A percentile compares a stretch with the other conserved stretches of the same genome.
phyloP scores from a whole-genome alignment of 805 yeast genomes.

The Wickerhamiella australiensis region DNA sequence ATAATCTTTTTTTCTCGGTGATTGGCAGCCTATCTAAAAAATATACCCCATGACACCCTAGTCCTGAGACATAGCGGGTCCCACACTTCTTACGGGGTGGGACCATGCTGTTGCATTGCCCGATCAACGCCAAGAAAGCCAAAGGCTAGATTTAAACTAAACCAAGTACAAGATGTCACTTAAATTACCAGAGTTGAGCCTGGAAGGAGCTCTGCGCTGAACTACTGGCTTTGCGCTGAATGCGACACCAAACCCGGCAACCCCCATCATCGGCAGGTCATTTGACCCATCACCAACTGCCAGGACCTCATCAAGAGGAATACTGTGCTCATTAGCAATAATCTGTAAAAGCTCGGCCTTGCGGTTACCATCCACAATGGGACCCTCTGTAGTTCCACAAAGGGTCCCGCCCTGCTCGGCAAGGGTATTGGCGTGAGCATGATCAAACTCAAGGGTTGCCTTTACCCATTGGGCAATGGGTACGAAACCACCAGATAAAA shows the following conservation, averaged over 20 bases:
- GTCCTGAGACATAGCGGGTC: not conserved
- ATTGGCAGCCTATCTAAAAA: no score
- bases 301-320: conserved; percentile 37
- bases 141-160: conserved; percentile 4
- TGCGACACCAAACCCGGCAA: conserved; percentile 88
- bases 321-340: conserved; percentile 27
- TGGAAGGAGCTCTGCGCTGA: conserved; percentile 68
- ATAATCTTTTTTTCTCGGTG: no score
- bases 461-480: conserved; percentile 75
- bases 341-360: conserved; percentile 63
- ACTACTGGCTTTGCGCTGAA: conserved; percentile 97
- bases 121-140: not conserved
- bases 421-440: conserved; percentile 70
- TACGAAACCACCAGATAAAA: conserved; percentile 87
- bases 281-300: conserved; percentile 98
- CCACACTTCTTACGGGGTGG: not conserved
- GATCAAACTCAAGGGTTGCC: conserved; percentile 57
- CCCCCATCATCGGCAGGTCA: conserved; percentile 83
- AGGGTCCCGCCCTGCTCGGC: conserved; percentile 38
- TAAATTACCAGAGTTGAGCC: conserved; percentile 62
- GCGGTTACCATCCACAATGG: conserved; percentile 71
- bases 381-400: conserved; percentile 69
- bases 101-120: not conserved
- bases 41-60: no score
- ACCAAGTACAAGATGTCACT: conserved; percentile 67